These are phyloP conservation scores for Sequoia sempervirens DNA, from an alignment of 75 land plant genomes.

Conservation along the genomic window DNA sequence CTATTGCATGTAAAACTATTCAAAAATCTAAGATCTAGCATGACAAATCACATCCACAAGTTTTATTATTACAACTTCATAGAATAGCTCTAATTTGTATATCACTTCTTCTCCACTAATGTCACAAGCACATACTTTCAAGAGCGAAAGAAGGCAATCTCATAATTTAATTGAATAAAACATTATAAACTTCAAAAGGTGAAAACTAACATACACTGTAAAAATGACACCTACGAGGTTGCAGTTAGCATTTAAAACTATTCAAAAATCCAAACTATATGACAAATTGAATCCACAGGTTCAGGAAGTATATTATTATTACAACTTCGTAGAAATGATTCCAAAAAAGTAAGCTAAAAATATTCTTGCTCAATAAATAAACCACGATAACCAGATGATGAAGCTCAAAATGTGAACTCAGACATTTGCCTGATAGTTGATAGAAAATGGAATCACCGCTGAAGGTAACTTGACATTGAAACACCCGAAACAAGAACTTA, in stretches of 20 bases:
- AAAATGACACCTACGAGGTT: neutral
- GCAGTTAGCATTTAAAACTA: neutral
- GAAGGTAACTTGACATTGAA: neutral
- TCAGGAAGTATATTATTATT: neutral
- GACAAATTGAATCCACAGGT: slow-evolving; percentile 5
- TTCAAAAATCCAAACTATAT: neutral
- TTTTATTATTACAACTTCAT: slow-evolving; percentile 4
- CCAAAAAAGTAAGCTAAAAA: neutral
- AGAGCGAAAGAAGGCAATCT: neutral
- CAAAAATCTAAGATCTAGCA: neutral
- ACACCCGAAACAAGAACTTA: neutral
- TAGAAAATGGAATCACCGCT: neutral
- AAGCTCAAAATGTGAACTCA: slow-evolving; percentile 4
- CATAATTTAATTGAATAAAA: neutral
- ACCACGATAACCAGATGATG: neutral
- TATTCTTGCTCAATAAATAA: slow-evolving; percentile 7
- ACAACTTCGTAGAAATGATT: neutral
- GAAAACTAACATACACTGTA: neutral
- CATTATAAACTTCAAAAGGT: neutral
- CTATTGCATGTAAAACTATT: neutral
- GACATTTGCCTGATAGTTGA: slow-evolving; percentile 10
- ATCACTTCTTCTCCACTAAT: neutral
- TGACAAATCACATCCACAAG: neutral
- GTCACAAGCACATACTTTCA: neutral
- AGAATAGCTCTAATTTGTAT: neutral